A percentile compares a stretch with the other conserved stretches of the same genome.
Evolutionary conservation across 225 moss, liverwort and hornwort genomes (phyloP).

Genomic region (Physcomitrellopsis africana): DNA sequence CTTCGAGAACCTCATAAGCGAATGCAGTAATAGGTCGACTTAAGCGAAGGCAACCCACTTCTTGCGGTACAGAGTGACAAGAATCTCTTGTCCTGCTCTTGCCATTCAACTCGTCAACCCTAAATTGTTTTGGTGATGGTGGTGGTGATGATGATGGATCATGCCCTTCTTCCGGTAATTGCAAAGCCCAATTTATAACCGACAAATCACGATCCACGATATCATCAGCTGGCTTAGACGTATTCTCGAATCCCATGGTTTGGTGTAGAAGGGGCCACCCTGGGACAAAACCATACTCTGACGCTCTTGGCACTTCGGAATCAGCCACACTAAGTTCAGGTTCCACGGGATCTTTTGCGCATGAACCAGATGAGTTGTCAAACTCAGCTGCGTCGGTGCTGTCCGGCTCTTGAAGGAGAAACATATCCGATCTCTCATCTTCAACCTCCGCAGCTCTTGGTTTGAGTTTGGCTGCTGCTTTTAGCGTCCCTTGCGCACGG

Average conservation of each 20-base stretch:
- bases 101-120: conserved; percentile 5
- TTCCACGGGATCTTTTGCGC: conserved; percentile 7
- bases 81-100: conserved; percentile 16
- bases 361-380: not conserved
- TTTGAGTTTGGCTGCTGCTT: not conserved
- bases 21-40: conserved; percentile 39
- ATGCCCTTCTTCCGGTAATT: conserved; percentile 29
- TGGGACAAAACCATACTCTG: conserved; percentile 39
- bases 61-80: conserved; percentile 25
- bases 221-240: conserved; percentile 13
- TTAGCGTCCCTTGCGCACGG: conserved; percentile 41
- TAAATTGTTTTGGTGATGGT: conserved; percentile 15
- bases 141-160: conserved; percentile 19
- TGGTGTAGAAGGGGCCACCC: conserved; percentile 65
- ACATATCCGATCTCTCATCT: conserved; percentile 52
- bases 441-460: conserved; percentile 14
- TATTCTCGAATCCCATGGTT: conserved; percentile 41
- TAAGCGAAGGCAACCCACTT: conserved; percentile 27
- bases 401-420: conserved; percentile 33
- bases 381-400: not conserved
- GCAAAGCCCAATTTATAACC: conserved; percentile 51
- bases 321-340: too few relatives aligned
- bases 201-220: conserved; percentile 32
- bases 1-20: conserved; percentile 38
- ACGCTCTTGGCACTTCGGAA: not conserved